Conservation (phyloP, 352 stramenopile species). For the Pythium oligandrum region DNA sequence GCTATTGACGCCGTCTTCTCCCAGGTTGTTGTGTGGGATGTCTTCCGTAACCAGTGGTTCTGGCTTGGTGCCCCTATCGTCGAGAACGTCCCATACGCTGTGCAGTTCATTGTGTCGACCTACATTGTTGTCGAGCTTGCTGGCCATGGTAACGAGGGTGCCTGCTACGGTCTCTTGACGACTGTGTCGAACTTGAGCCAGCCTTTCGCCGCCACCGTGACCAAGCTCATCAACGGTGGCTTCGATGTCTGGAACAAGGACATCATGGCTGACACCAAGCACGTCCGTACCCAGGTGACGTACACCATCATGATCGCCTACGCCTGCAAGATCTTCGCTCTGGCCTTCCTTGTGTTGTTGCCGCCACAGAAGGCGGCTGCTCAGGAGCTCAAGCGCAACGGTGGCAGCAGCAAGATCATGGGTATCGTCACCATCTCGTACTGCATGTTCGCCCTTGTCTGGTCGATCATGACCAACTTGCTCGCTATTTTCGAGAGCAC, state of each 20-base stretch:
- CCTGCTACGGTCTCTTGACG: conserved; percentile 29
- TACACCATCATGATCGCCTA: conserved; percentile 26
- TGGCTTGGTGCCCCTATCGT: conserved; percentile 23
- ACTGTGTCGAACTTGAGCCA: conserved; percentile 25
- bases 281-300: conserved; percentile 31
- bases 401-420: conserved; percentile 16
- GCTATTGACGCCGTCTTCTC: conserved; percentile 17
- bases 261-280: conserved; percentile 17
- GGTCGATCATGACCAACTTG: conserved; percentile 22
- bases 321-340: conserved; percentile 17
- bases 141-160: conserved; percentile 26
- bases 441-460: conserved; percentile 19
- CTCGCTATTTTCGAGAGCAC: conserved; percentile 24
- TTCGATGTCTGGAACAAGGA: conserved; percentile 24
- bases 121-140: conserved; percentile 29
- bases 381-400: conserved; percentile 23
- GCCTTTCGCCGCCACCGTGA: conserved; percentile 21
- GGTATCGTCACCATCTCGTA: conserved; percentile 17
- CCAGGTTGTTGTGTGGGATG: conserved; percentile 22
- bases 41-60: conserved; percentile 21
- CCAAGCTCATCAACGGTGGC: conserved; percentile 22
- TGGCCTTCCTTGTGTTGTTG: conserved; percentile 20
- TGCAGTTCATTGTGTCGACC: conserved; percentile 29
- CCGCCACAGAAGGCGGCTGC: conserved; percentile 21
- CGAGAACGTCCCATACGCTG: conserved; percentile 19